Evolutionary conservation across 768 basidiomycete genomes (phyloP).

Genomic region (Suillus hirtellus): DNA sequence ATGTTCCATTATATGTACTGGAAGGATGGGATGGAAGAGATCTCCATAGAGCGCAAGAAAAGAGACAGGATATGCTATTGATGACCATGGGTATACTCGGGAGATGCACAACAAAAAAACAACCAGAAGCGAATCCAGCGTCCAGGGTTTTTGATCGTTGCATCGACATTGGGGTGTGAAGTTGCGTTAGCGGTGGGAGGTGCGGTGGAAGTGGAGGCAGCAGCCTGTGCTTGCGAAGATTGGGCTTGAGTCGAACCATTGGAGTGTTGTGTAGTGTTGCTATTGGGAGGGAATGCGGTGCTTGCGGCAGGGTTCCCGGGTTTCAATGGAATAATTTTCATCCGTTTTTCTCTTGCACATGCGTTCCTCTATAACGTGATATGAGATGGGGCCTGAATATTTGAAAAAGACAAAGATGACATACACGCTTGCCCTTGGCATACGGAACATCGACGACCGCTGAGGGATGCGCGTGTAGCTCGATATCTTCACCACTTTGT

Average conservation of each 20-base stretch:
- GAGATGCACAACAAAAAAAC: not conserved
- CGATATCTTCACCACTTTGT: not conserved
- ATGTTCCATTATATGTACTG: too few relatives aligned
- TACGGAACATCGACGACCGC: not conserved
- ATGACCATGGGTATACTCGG: not conserved
- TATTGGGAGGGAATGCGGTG: not conserved
- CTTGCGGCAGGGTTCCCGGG: not conserved
- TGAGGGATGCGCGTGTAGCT: accelerated
- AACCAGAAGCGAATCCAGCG: not conserved
- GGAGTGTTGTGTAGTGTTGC: not conserved
- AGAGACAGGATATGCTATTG: accelerated
- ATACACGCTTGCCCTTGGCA: not conserved
- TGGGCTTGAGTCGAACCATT: not conserved
- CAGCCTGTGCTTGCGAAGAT: not conserved
- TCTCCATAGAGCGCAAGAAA: not conserved
- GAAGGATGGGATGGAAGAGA: too few relatives aligned
- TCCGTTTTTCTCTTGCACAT: not conserved
- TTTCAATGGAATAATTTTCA: not conserved
- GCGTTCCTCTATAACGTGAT: not conserved
- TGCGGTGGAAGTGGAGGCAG: not conserved
- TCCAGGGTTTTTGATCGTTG: too few relatives aligned
- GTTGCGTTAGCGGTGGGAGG: not conserved
- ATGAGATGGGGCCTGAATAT: not conserved
- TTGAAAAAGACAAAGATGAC: not conserved
- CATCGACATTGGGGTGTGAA: not conserved